phyloP scores from a whole-genome alignment of 2,329 filamentous ascomycete genomes.

The Didymella lethalis region DNA sequence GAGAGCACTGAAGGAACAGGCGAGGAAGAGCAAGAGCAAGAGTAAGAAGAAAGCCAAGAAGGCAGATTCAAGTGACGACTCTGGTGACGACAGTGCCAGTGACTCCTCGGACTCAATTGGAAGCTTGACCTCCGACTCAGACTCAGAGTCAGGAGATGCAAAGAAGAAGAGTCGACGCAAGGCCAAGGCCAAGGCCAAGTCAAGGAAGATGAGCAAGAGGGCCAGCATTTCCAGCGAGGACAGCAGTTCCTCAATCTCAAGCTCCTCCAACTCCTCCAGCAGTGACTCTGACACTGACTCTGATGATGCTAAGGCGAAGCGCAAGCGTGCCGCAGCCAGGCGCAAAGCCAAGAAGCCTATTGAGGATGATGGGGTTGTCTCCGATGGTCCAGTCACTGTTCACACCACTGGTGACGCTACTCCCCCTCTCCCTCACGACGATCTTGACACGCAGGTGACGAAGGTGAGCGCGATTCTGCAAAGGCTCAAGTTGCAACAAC shows the following conservation, averaged over 20 bases:
- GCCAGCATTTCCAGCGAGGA: constrained; percentile 29
- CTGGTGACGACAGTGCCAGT: constrained; percentile 27
- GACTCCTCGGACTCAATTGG: constrained; percentile 26
- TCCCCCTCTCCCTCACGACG: constrained; percentile 18
- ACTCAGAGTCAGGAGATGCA: constrained; percentile 17
- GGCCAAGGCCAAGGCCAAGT: constrained; percentile 34
- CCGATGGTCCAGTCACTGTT: constrained; percentile 1
- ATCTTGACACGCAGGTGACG: constrained; percentile 27
- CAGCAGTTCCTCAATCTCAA: constrained; percentile 19
- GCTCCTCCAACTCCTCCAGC: constrained; percentile 23
- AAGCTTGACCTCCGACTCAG: constrained; percentile 22
- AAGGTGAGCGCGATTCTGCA: constrained; percentile 25
- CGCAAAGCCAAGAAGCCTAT: constrained; percentile 21
- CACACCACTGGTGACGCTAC: constrained; percentile 13
- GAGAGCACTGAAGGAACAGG: constrained; percentile 28
- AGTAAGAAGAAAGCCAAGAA: constrained; percentile 32
- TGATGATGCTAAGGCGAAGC: constrained; percentile 15
- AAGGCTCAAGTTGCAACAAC: constrained; percentile 29
- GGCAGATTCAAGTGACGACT: constrained; percentile 29
- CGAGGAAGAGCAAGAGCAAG: constrained; percentile 26
- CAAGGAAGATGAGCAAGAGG: constrained; percentile 37
- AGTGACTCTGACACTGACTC: constrained; percentile 29
- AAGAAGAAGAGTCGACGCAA: constrained; percentile 28
- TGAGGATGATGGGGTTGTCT: constrained; percentile 20
- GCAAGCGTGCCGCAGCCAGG: constrained; percentile 31